Evolutionary conservation across 2,329 filamentous ascomycete species (phyloP), one percentile per base, ranked within the genome.

Genomic region (Neonectria ditissima): DNA sequence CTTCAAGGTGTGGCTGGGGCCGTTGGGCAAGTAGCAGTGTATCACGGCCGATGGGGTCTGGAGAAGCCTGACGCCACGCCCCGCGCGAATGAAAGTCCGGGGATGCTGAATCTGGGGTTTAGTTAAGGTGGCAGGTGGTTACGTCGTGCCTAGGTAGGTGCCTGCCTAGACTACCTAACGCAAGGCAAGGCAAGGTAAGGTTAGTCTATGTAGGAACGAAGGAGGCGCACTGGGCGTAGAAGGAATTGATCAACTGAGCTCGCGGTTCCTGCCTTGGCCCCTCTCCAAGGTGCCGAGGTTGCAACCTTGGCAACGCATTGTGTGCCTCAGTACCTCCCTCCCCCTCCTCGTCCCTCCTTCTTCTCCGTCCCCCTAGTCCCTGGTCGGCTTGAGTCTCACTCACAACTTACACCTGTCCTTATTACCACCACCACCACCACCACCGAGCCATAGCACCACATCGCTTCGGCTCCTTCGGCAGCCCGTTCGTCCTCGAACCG

Each of bases 71-170:
- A 20, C 47, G 47, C 47, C 28, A 50, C 47, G 30, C 47, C 28
- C n/a, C 47, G 47, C 30, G 47, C 47, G 47, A 50, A 37, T 37
- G 16, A 11, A 41, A 41, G 28, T 34, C 47, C 47, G 47, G 47
- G 47, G 47, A 50, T 20, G 47, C 13, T 26, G 30, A 50, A 34
- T 32, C 47, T 32, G 26, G 47, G 47, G 47, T 30, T 50, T 50
- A 20, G 47, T 30, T 37, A 37, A 37, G 45, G 47, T 20, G 18
- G 47, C 47, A 30, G n/a, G n/a, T 34, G 37, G 37, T 41, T 41
- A 20, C 37, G n/a, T 41, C n/a, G 37, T 41, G 34, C 14, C 14
- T 37, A n/a, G n/a, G n/a, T n/a, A n/a, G n/a, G n/a, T n/a, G n/a
- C n/a, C n/a, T n/a, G n/a, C n/a, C n/a, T n/a, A n/a, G n/a, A n/a